A percentile compares a stretch with the other conserved stretches of the same genome.
Evolutionary conservation across 371 early-diverging fungal genomes (phyloP).

Genomic region (Rhizopus microsporus): DNA sequence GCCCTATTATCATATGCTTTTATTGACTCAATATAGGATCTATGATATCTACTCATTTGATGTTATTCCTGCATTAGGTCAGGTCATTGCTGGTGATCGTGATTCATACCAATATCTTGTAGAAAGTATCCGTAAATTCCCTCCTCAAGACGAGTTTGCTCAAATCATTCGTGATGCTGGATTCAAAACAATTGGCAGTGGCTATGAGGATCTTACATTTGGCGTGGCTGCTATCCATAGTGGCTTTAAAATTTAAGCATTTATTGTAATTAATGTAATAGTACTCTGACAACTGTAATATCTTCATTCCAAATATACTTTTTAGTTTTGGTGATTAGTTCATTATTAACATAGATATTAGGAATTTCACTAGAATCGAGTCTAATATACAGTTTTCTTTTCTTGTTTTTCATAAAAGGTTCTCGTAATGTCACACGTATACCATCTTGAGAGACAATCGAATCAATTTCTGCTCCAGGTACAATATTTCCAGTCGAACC

Average conservation of each 20-base stretch:
- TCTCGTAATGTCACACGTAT: constrained; percentile 23
- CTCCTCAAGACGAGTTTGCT: constrained; percentile 88
- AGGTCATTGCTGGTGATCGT: constrained; percentile 87
- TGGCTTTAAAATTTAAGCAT: constrained; percentile 80
- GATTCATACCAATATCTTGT: constrained; percentile 97
- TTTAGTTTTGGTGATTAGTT: constrained; percentile 10
- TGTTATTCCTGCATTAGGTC: constrained; percentile 90
- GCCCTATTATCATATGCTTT: neutral
- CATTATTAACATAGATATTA: constrained; percentile 22
- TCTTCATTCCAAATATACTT: constrained; percentile 18
- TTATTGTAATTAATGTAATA: constrained; percentile 4
- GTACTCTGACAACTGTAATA: constrained; percentile 22
- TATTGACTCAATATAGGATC: constrained; percentile 39
- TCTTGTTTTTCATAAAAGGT: constrained; percentile 10
- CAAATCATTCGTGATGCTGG: constrained; percentile 89
- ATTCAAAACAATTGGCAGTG: constrained; percentile 86
- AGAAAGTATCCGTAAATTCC: constrained; percentile 96
- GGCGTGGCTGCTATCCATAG: constrained; percentile 96
- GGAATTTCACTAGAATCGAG: constrained; percentile 18
- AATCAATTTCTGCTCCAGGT: constrained; percentile 43
- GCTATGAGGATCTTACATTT: constrained; percentile 94
- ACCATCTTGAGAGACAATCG: neutral
- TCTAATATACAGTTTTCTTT: constrained; percentile 12
- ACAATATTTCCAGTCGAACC: constrained; percentile 49
- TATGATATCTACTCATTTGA: constrained; percentile 95